Evolutionary conservation across 768 basidiomycete species (phyloP).

Genomic region (Tulasnella sp.): DNA sequence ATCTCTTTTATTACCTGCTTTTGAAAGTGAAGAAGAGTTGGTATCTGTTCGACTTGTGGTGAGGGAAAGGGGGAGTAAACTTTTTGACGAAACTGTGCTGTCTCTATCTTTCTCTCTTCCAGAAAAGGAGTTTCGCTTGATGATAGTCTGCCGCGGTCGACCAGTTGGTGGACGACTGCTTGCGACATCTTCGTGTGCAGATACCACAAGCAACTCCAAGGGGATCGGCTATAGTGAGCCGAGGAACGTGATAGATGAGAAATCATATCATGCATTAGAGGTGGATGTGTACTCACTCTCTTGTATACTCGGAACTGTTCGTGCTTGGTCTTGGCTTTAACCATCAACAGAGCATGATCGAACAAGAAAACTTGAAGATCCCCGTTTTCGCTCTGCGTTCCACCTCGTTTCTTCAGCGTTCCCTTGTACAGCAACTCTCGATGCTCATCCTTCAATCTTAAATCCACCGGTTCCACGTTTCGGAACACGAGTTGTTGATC

Average conservation of each 20-base stretch:
- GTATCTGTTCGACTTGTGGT: conserved; percentile 6
- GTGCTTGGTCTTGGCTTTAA: conserved; percentile 84
- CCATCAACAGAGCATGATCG: conserved; percentile 92
- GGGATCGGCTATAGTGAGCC: conserved; percentile 72
- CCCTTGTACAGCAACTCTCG: conserved; percentile 90
- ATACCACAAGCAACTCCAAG: conserved; percentile 76
- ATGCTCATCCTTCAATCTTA: conserved; percentile 73
- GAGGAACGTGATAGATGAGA: not conserved
- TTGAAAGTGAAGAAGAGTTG: not conserved
- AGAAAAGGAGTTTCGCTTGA: conserved; percentile 27
- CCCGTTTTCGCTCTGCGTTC: conserved; percentile 58
- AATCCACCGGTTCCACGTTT: conserved; percentile 79
- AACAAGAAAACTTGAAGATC: conserved; percentile 91
- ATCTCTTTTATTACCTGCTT: no score
- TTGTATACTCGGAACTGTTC: conserved; percentile 91
- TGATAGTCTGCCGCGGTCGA: conserved; percentile 27
- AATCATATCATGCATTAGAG: not conserved
- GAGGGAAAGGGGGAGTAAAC: no score
- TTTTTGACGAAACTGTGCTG: not conserved
- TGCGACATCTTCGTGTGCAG: conserved; percentile 54
- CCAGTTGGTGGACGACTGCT: conserved; percentile 29
- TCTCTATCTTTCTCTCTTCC: not conserved
- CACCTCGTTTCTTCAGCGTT: conserved; percentile 69
- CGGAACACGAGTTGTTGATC: conserved; percentile 84
- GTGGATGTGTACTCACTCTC: conserved; percentile 45